Percentiles rank a stretch among this genome's conserved stretches.
Conservation (phyloP, 1,139 yeast genomes). For the Saccharomyces hybrid region DNA sequence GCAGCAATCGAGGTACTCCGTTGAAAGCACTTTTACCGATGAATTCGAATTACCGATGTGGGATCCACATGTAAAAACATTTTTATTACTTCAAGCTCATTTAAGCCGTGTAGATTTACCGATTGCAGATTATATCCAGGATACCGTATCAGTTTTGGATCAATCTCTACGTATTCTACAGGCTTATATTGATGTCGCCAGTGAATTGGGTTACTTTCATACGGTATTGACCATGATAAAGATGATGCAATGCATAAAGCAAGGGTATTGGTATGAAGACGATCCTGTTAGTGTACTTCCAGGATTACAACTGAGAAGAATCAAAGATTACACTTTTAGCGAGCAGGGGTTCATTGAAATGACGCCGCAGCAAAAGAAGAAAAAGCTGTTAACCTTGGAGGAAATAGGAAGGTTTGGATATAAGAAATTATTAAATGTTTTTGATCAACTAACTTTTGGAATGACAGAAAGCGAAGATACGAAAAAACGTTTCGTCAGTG, state of each 20-base stretch:
- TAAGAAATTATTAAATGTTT: slow-evolving; percentile 13
- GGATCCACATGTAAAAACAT: slow-evolving; percentile 95
- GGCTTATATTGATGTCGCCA: slow-evolving; percentile 83
- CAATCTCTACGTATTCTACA: slow-evolving; percentile 91
- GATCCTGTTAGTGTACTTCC: slow-evolving; percentile 66
- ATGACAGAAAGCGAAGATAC: slow-evolving; percentile 14
- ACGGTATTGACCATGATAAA: slow-evolving; percentile 55
- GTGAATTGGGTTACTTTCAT: slow-evolving; percentile 68
- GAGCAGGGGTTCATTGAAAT: slow-evolving; percentile 19
- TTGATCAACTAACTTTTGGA: slow-evolving; percentile 11
- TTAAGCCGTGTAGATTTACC: slow-evolving; percentile 81
- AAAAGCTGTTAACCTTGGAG: slow-evolving; percentile 22
- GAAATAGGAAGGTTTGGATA: slow-evolving; percentile 29
- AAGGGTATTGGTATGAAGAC: slow-evolving; percentile 79
- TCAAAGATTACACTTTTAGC: slow-evolving; percentile 24
- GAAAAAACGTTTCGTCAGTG: slow-evolving; percentile 37
- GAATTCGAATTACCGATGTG: slow-evolving; percentile 62
- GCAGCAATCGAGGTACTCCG: slow-evolving; percentile 68
- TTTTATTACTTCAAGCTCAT: slow-evolving; percentile 76
- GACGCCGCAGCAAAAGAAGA: slow-evolving; percentile 8
- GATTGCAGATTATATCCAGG: slow-evolving; percentile 91
- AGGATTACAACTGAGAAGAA: slow-evolving; percentile 45
- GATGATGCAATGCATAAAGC: slow-evolving; percentile 83
- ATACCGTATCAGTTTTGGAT: slow-evolving; percentile 86
- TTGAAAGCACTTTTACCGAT: slow-evolving; percentile 34